Percentiles rank a stretch among this genome's conserved stretches.
Conservation (phyloP, 1,139 yeast genomes). For the Candida tunisiensis region DNA sequence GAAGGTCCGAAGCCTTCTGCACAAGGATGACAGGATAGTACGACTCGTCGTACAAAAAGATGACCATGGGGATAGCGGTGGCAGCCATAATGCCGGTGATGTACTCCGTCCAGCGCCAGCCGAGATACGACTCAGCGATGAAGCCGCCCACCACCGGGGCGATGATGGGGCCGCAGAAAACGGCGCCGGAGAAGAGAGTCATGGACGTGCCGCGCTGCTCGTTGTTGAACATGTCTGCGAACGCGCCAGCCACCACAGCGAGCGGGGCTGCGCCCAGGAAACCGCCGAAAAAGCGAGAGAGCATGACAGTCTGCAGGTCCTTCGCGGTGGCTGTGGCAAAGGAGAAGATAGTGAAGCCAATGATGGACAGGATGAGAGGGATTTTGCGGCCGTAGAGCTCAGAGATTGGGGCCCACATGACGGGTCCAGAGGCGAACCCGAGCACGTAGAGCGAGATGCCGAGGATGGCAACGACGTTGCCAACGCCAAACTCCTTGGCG, state of each 20-base stretch:
- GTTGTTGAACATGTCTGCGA: conserved; percentile 60
- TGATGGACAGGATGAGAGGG: conserved; percentile 33
- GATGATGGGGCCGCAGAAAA: conserved; percentile 60
- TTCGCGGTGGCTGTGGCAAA: conserved; percentile 64
- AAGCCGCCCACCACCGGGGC: conserved; percentile 41
- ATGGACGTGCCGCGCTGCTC: conserved; percentile 54
- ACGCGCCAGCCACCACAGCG: conserved; percentile 73
- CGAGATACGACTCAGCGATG: conserved; percentile 20
- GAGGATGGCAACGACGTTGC: conserved; percentile 24
- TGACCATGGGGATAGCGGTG: conserved; percentile 17
- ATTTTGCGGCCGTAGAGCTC: conserved; percentile 58
- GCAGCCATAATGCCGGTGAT: conserved; percentile 34
- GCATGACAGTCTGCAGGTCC: conserved; percentile 53
- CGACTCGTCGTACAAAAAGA: conserved; percentile 29
- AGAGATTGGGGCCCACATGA: conserved; percentile 65
- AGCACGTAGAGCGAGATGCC: conserved; percentile 57
- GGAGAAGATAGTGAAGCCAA: conserved; percentile 38
- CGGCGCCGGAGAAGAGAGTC: conserved; percentile 46
- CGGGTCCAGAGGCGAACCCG: conserved; percentile 73
- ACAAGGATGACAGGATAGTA: conserved; percentile 28
- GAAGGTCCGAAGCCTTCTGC: conserved; percentile 28
- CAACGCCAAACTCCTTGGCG: conserved; percentile 13
- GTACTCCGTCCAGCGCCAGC: conserved; percentile 48
- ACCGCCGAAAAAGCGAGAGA: conserved; percentile 67
- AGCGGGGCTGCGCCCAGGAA: conserved; percentile 67